Base-by-base conservation (phyloP, 805 yeast genomes). In the Cyberlindnera mycetangii region DNA sequence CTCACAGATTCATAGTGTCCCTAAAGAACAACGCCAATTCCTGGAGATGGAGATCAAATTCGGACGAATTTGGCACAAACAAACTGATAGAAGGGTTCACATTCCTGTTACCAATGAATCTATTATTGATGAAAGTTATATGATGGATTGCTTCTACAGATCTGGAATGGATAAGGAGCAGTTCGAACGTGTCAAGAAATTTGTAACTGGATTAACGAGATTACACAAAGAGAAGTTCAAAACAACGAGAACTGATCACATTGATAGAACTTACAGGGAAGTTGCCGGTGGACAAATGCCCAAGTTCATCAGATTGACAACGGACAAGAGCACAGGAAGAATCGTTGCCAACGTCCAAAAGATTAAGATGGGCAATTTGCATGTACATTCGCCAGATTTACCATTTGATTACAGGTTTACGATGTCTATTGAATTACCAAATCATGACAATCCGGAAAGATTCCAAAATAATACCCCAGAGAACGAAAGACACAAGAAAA, bases 371-470 rank as follows among this genome's bases (percentile, higher is more conserved):
- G 77, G 88, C 2, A 89, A 85, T 59, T 63, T 90, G 44, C 74
- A 78, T 55, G 70, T 89, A 17, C 81, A 78, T 56, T 75, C 84
- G 43, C 97, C 97, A 4, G 83, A 85, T 51, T 78, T 85, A 25
- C 72, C 81, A 64, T 83, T 81, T 59, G 97, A 89, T 65, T 70
- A 83, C 53, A 75, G 95, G 54, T 68, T 89, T 30, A 81, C 95
- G 6, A 66, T 90, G 51, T 79, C 88, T 31, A 64, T 85, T 22
- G 97, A 89, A 77, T 61, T 82, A 47, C 96, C 96, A 0, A 76
- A 78, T 19, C 74, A 76, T 27, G 80, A 66, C 65, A 78, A 60
- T 64, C 81, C 68, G 54, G 83, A 60, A 76, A 66, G 74, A 70
- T 58, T 77, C 64, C 70, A 71, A 59, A 68, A 75, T 56, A 69